Conservation (phyloP, 106 monocot species). For the Dendrobium officinale region DNA sequence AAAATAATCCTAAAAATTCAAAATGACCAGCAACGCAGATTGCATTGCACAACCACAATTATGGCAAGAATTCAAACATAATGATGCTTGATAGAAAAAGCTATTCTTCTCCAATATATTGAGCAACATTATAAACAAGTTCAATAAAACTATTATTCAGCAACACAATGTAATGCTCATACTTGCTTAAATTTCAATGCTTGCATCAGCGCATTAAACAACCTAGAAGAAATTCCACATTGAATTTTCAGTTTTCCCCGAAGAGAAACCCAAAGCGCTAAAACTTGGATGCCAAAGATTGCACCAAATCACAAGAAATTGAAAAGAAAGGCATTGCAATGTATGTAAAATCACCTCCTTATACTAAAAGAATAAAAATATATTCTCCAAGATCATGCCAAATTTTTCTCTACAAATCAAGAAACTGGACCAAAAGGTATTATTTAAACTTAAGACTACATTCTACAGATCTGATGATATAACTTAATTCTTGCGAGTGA, state of each 20-base stretch:
- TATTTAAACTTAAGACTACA: neutral
- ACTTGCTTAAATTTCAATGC: neutral
- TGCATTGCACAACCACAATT: neutral
- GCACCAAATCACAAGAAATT: neutral
- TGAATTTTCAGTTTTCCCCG: too few species aligned
- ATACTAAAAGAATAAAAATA: neutral
- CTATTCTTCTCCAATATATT: neutral
- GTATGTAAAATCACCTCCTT: neutral
- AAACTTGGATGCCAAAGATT: neutral
- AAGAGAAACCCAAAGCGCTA: too few species aligned
- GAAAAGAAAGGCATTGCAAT: neutral
- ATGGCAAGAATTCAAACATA: neutral
- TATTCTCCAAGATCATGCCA: neutral
- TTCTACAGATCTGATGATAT: neutral
- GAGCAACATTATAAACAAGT: neutral
- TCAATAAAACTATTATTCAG: neutral
- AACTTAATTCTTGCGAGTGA: neutral
- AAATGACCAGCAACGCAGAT: neutral
- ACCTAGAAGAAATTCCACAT: too few species aligned
- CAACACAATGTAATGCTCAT: neutral
- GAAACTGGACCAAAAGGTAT: neutral
- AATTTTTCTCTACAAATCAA: neutral
- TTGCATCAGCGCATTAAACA: too few species aligned
- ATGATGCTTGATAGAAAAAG: neutral
- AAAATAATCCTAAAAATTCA: neutral